Base-by-base conservation (phyloP, 2,329 filamentous ascomycete genomes). In the Ampelomyces quisqualis region DNA sequence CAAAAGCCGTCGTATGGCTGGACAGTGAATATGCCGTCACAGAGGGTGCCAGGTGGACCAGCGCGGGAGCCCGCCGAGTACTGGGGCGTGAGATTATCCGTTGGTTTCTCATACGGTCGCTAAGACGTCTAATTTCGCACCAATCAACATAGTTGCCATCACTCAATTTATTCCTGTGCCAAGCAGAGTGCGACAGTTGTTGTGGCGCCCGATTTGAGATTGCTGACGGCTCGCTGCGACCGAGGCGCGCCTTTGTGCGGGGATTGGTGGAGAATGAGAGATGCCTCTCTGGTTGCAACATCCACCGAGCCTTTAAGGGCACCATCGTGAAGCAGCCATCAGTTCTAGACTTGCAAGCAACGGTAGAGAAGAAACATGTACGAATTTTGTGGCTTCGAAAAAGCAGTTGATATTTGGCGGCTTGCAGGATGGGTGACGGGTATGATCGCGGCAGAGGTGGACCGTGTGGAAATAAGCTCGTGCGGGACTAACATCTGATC, bases 21-120 rank as follows among this genome's bases (percentile, higher is more conserved):
- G 63, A 65, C 57, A 55, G 49, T 61, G 57, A 62, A 66, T 59
- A 64, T 63, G 64, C 62, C 65, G 63, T 64, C 51, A 49, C 40
- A 53, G 53, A 45, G 49, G 39, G 55, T 51, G 51, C 27, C 49
- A 50, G 35, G 49, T 49, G 51, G 59, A 51, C 47, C 49, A 52
- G 41, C 28, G 49, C 54, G 51, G 54, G 44, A 51, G n/a, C n/a
- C n/a, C 40, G 40, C 36, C 31, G 51, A 49, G 39, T 38, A 43
- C 55, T 55, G 45, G 53, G 48, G 39, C 40, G 43, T 43, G 34
- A 35, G 53, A 60, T 64, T 63, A 60, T 62, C 61, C 61, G 61
- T 58, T 51, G 49, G 49, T 47, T 42, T 34, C 37, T 50, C 45
- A 43, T 45, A 39, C 40, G 38, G 30, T 36, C 39, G 43, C 50